Evolutionary conservation across 208 protist species (phyloP).

Genomic region (Phytomonas sp.): DNA sequence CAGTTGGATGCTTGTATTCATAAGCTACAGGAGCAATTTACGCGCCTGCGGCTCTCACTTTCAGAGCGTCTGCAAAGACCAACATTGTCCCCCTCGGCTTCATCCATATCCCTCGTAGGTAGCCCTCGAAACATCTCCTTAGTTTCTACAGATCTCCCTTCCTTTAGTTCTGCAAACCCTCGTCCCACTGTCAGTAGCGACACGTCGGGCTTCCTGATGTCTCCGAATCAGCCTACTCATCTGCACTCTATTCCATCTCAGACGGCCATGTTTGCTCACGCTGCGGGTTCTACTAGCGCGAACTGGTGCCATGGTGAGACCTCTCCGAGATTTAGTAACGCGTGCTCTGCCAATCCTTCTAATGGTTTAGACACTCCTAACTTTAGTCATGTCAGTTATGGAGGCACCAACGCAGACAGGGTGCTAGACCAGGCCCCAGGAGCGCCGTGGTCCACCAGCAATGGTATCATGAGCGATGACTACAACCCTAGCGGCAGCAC

Average conservation of each 20-base stretch:
- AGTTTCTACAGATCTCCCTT: not conserved
- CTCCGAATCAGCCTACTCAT: not conserved
- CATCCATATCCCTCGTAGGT: constrained; percentile 18
- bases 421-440: not conserved
- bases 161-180: not conserved
- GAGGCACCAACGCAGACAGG: not conserved
- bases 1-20: constrained; percentile 33
- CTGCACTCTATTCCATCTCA: not conserved
- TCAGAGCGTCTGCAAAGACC: constrained; percentile 36
- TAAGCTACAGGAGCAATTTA: constrained; percentile 39
- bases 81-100: constrained; percentile 12
- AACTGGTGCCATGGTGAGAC: not conserved
- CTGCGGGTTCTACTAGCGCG: not conserved
- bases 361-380: not conserved
- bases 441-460: not conserved
- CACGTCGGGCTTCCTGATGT: not conserved
- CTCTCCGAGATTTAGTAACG: not conserved
- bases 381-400: not conserved
- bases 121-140: constrained; percentile 20
- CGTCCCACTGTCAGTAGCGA: not conserved
- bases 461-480: not conserved
- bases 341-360: not conserved
- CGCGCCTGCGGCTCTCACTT: constrained; percentile 31
- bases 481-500: not conserved
- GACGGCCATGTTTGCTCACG: not conserved